Conservation (phyloP, 2,329 filamentous ascomycete species). For the Talaromyces sp. region DNA sequence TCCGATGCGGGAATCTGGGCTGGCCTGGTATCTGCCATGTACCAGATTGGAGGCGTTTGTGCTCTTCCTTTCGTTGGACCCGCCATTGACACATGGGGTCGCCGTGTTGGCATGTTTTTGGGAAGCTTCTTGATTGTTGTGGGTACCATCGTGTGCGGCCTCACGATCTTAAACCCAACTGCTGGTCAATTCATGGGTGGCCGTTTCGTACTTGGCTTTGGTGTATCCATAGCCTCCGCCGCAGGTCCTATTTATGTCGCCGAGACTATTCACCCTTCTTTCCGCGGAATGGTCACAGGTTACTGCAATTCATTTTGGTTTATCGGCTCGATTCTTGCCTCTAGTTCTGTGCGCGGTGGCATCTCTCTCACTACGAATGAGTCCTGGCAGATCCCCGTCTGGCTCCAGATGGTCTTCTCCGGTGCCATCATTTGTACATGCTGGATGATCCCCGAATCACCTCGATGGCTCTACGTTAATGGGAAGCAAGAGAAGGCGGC, state of each 20-base stretch:
- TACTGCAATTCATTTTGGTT: neutral
- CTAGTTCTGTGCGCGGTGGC: neutral
- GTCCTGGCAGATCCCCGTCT: slow-evolving; percentile 11
- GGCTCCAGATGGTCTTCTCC: slow-evolving; percentile 13
- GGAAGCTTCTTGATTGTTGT: slow-evolving; percentile 51
- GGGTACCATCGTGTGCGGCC: slow-evolving; percentile 47
- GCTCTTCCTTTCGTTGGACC: neutral
- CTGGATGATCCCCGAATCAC: slow-evolving; percentile 23
- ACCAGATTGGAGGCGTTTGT: neutral
- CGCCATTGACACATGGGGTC: neutral
- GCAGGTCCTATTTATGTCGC: slow-evolving; percentile 61
- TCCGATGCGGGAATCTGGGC: slow-evolving; percentile 40
- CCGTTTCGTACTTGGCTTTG: slow-evolving; percentile 53
- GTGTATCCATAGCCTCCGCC: slow-evolving; percentile 54
- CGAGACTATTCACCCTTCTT: slow-evolving; percentile 40
- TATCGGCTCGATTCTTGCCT: neutral
- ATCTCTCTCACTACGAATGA: neutral
- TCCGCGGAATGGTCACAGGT: neutral
- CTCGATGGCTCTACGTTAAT: slow-evolving; percentile 19
- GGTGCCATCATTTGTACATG: slow-evolving; percentile 5
- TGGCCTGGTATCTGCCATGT: slow-evolving; percentile 35
- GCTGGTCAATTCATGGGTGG: slow-evolving; percentile 52
- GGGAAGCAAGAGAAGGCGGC: slow-evolving; percentile 18
- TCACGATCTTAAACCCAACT: slow-evolving; percentile 29
- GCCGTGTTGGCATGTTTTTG: slow-evolving; percentile 35